Evolutionary conservation across 2,329 filamentous ascomycete species (phyloP), one percentile per base, ranked within the genome.

Genomic region (Trichoderma brevicompactum): DNA sequence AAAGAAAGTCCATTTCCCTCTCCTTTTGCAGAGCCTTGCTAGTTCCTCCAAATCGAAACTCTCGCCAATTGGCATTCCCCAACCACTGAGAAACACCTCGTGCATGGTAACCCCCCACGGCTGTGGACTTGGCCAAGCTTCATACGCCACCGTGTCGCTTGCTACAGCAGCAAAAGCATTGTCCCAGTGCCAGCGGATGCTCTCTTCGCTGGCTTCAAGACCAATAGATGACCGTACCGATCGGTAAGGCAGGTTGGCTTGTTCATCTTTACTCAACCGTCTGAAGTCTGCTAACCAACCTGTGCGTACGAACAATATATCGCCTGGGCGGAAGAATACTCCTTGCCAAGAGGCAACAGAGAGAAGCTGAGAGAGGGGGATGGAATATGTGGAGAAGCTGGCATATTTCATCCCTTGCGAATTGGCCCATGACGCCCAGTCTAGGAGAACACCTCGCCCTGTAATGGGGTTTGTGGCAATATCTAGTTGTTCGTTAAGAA

Each of bases 171-270:
- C 76, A 68, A 88, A 86, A 13, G 56, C 65, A 6, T 82, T 78
- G 62, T 87, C 81, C 84, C 85, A 88, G 17, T 87, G 75, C 85
- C 85, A 88, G 43, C 79, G 77, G 13, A 86, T 76, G 7, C 80
- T 81, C 5, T 78, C 79, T 15, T 81, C 76, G 2, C 79, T 80
- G 0, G 81, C 81, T 56, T 84, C 78, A 2, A 86, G 76, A 0
- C 84, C 85, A 63, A 74, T 0, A n/a, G n/a, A 77, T 75, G n/a
- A 80, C 68, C 2, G 69, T n/a, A 19, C 78, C 69, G 10, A 28
- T 49, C 28, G 19, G 23, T 49, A n/a, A n/a, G n/a, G n/a, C 15
- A 49, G 23, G 19, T 49, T 49, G 19, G 46, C n/a, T 28, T 23
- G 46, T 32, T 23, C 15, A 23, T 49, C 19, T 28, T 28, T 49